phyloP scores from a whole-genome alignment of 1,284 basidiomycete species.

The Puccinia hordei region DNA sequence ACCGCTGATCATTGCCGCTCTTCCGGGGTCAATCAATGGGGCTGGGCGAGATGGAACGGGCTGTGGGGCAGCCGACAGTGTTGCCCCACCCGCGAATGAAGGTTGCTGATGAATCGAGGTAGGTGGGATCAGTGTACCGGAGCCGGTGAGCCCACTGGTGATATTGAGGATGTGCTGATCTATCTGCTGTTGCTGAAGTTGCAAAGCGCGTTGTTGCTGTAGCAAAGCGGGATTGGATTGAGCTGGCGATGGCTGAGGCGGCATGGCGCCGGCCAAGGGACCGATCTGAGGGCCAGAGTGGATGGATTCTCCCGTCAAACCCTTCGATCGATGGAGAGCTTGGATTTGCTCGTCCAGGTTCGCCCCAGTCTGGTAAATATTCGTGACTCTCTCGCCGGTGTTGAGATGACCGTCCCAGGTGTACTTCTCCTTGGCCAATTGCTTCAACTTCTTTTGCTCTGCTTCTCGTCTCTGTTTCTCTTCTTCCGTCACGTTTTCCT shows the following conservation, averaged over 20 bases:
- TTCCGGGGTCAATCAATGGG: slow-evolving; percentile 64
- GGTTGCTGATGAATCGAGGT: slow-evolving; percentile 42
- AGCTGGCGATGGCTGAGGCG: slow-evolving; percentile 61
- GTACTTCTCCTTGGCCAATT: slow-evolving; percentile 83
- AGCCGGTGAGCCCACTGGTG: slow-evolving; percentile 64
- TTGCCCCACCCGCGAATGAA: slow-evolving; percentile 52
- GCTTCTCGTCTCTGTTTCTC: slow-evolving; percentile 80
- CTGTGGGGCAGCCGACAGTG: slow-evolving; percentile 55
- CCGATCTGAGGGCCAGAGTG: slow-evolving; percentile 75
- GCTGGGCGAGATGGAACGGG: slow-evolving; percentile 61
- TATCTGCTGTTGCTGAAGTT: slow-evolving; percentile 75
- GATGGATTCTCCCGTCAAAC: slow-evolving; percentile 63
- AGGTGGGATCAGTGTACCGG: slow-evolving; percentile 58
- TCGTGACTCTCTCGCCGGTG: slow-evolving; percentile 79
- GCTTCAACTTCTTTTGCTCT: slow-evolving; percentile 74
- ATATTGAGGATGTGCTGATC: slow-evolving; percentile 69
- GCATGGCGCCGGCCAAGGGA: slow-evolving; percentile 62
- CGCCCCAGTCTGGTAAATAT: slow-evolving; percentile 85
- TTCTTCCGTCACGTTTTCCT: slow-evolving; percentile 72
- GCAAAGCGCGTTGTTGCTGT: slow-evolving; percentile 69
- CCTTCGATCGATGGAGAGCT: slow-evolving; percentile 84
- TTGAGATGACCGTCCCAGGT: slow-evolving; percentile 95
- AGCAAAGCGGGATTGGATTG: slow-evolving; percentile 64
- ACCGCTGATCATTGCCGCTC: slow-evolving; percentile 49
- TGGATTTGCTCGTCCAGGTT: slow-evolving; percentile 94